These are phyloP conservation scores for Trichoderma sp. DNA, from an alignment of 2,329 filamentous ascomycete genomes.

Conservation along the genomic window DNA sequence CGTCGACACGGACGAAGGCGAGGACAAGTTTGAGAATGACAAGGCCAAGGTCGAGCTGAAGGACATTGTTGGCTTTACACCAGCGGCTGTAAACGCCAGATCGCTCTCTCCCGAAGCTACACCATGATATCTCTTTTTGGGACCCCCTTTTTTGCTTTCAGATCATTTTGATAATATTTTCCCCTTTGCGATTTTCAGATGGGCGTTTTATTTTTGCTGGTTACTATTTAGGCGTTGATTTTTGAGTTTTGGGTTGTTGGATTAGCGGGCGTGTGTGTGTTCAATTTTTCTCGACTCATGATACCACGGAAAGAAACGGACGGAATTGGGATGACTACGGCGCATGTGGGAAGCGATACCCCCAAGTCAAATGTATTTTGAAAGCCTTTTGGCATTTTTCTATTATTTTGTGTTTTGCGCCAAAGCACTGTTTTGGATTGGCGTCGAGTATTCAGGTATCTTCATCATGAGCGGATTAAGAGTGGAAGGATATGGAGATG, in stretches of 20 bases:
- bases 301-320: constrained; percentile 18
- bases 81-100: constrained; percentile 22
- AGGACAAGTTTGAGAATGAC: constrained; percentile 36
- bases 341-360: constrained; percentile 23
- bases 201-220: not conserved
- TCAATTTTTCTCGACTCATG: constrained; percentile 7
- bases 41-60: constrained; percentile 41
- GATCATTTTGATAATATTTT: not conserved
- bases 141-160: not conserved
- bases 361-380: constrained; percentile 1
- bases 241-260: not conserved
- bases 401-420: not conserved
- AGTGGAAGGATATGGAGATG: not conserved
- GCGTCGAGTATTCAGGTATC: not conserved
- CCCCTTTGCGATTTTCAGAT: not conserved
- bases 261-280: constrained; percentile 13
- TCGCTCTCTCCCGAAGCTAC: not conserved
- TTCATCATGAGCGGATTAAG: not conserved
- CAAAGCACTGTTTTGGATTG: not conserved
- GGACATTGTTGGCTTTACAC: constrained; percentile 33
- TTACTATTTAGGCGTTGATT: constrained; percentile 12
- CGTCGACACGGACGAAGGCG: constrained; percentile 31
- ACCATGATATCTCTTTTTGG: not conserved
- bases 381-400: not conserved
- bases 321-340: constrained; percentile 11